Evolutionary conservation across 352 stramenopile species (phyloP).

Genomic region (Phytopythium delawarense): DNA sequence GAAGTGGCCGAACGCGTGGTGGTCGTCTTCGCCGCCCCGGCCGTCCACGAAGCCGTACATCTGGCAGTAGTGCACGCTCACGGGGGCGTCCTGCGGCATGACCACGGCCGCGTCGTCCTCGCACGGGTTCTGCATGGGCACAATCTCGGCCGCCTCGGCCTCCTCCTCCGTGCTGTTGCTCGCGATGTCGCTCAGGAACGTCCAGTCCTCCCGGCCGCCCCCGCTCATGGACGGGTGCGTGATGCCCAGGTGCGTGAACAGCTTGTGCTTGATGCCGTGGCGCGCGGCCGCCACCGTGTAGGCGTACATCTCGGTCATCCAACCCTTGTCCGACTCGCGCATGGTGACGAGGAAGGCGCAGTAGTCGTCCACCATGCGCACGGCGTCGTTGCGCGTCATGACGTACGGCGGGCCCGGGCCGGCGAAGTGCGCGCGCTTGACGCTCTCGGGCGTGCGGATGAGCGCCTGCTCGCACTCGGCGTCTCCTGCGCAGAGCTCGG

Average conservation of each 20-base stretch:
- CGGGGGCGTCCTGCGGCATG: conserved; percentile 32
- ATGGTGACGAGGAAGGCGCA: conserved; percentile 37
- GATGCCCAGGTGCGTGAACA: conserved; percentile 35
- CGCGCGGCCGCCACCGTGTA: conserved; percentile 45
- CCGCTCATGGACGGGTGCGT: conserved; percentile 35
- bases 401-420: conserved; percentile 57
- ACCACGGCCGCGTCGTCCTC: conserved; percentile 24
- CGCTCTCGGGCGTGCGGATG: conserved; percentile 23
- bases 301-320: conserved; percentile 62
- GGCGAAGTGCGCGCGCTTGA: conserved; percentile 37
- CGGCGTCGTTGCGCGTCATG: conserved; percentile 42
- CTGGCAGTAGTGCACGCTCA: conserved; percentile 52
- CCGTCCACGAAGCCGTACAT: conserved; percentile 43
- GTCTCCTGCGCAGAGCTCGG: conserved; percentile 25
- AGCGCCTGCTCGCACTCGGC: conserved; percentile 17
- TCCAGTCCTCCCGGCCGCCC: conserved; percentile 33
- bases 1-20: conserved; percentile 22
- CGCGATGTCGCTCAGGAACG: conserved; percentile 17
- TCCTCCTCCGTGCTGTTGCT: neutral
- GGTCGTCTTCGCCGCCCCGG: conserved; percentile 15
- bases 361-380: conserved; percentile 48
- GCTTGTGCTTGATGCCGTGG: conserved; percentile 50
- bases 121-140: conserved; percentile 36
- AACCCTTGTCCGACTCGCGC: conserved; percentile 29
- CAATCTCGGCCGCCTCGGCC: conserved; percentile 1